A percentile compares a stretch with the other conserved stretches of the same genome.
phyloP scores from a whole-genome alignment of 768 basidiomycete species.

The Cystofilobasidium bisporidii region DNA sequence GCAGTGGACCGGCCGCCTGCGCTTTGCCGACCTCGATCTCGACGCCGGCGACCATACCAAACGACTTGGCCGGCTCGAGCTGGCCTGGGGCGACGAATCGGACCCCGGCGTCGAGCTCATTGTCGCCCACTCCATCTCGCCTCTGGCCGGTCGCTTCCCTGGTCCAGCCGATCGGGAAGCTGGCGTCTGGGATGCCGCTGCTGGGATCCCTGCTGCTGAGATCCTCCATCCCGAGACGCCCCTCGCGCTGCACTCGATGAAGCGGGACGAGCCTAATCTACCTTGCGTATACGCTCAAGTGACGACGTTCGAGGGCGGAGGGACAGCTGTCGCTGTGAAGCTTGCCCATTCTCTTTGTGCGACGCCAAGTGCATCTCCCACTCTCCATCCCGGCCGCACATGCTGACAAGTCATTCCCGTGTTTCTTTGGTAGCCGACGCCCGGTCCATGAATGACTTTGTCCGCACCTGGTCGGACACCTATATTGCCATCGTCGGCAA shows the following conservation, averaged over 20 bases:
- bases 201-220: background rate
- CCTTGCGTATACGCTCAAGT: background rate
- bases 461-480: too few relatives aligned
- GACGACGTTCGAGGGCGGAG: background rate
- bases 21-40: background rate
- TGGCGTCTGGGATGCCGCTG: background rate
- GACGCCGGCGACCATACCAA: background rate
- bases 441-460: background rate
- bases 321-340: background rate
- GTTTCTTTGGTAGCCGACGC: background rate
- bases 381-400: background rate
- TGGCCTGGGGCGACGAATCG: background rate
- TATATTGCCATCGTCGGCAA: too few relatives aligned
- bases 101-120: background rate
- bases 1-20: background rate
- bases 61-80: background rate
- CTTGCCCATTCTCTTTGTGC: background rate
- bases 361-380: background rate
- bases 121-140: background rate
- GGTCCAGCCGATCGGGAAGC: background rate
- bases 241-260: background rate
- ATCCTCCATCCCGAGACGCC: background rate
- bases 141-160: background rate
- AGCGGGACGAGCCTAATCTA: background rate
- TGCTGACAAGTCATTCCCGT: background rate